Evolutionary conservation across 768 basidiomycete species (phyloP), one percentile per base, ranked within the genome.

Genomic region (Tylopilus plumbeoviolaceoides): DNA sequence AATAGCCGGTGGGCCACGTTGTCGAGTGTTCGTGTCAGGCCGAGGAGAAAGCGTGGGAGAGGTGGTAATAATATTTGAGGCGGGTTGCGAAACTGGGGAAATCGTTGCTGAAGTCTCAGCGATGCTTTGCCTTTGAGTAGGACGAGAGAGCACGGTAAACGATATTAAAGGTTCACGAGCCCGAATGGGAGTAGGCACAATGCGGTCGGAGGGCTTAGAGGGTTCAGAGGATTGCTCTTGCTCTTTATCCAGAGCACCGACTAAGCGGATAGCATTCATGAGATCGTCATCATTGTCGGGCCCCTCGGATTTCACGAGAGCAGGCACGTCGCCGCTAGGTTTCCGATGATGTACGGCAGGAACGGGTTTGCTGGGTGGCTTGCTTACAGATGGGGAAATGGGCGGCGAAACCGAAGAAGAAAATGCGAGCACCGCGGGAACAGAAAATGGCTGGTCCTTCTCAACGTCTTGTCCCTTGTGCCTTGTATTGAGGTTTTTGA

Each of bases 61-160:
- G 17, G 17, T 7, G 7, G 14, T 17, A 17, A 39, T 14, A 14
- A 40, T 18, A 18, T n/a, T 41, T 15, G 38, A 25, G 17, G 30
- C 43, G 1, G 38, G n/a, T 42, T 58, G 56, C 11, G 56, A 55
- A 9, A 35, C n/a, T 0, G 56, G 41, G 7, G 68, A 58, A 23
- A 54, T 36, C 11, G 58, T 58, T 2, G 21, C 5, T 8, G 47
- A 54, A 9, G 52, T 49, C 18, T 64, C 69, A 7, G 44, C 47
- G 1, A 43, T 58, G 14, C 67, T 70, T 8, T 60, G 72, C 47
- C 65, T 63, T 27, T 79, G 64, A 44, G 74, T 70, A 20, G 83
- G 83, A 20, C 84, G 70, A 18, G 83, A 84, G 2, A 79, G 82
- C 43, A 85, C 84, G 53, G 79, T 80, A 60, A 85, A 85, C 25